These are phyloP conservation scores for Elsinoe batatas DNA, from an alignment of 2,329 filamentous ascomycete species.

Conservation along the genomic window DNA sequence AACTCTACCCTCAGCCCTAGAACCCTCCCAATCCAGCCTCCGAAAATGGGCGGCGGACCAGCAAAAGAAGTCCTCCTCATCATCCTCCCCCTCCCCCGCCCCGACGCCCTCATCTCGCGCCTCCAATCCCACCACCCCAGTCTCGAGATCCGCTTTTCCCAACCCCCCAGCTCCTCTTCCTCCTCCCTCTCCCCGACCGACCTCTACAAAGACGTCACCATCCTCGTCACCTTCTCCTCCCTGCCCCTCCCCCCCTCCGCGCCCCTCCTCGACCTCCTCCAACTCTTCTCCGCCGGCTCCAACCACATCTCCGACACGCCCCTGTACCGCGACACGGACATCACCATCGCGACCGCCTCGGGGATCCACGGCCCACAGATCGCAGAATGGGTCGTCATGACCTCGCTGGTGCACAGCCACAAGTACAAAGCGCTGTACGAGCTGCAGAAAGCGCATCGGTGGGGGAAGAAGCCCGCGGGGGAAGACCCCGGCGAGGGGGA, in stretches of 20 bases:
- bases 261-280: conserved; percentile 41
- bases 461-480: conserved; percentile 30
- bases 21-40: neutral
- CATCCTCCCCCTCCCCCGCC: conserved; percentile 27
- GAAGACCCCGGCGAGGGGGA: conserved; percentile 20
- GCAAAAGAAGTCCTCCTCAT: conserved; percentile 26
- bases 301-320: conserved; percentile 46
- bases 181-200: conserved; percentile 12
- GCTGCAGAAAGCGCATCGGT: conserved; percentile 47
- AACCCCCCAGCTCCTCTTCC: conserved; percentile 20
- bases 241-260: conserved; percentile 32
- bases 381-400: conserved; percentile 57
- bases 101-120: conserved; percentile 28
- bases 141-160: conserved; percentile 36
- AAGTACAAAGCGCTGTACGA: conserved; percentile 46
- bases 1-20: neutral
- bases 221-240: conserved; percentile 40
- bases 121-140: conserved; percentile 36
- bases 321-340: conserved; percentile 42
- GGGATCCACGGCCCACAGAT: conserved; percentile 56
- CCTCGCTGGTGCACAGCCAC: conserved; percentile 48
- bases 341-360: conserved; percentile 45
- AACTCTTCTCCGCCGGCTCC: conserved; percentile 48
- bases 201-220: conserved; percentile 34
- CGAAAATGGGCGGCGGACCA: conserved; percentile 29